Conservation (phyloP, 345 rosid genomes). For the Citrus glauca region DNA sequence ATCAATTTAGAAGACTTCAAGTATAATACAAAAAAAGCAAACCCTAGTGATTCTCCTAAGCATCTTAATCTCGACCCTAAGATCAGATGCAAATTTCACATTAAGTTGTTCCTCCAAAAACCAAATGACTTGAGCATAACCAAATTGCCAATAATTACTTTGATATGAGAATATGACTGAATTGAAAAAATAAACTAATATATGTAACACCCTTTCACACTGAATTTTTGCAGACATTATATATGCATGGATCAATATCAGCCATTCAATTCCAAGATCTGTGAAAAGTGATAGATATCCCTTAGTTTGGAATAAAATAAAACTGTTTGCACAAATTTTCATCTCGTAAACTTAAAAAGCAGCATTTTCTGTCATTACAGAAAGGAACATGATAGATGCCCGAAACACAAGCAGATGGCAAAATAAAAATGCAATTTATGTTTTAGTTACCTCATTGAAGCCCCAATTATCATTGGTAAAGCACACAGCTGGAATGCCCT, state of each 20-base stretch:
- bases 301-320: neutral
- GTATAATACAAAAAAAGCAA: neutral
- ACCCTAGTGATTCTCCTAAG: neutral
- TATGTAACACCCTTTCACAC: neutral
- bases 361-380: neutral
- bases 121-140: neutral
- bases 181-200: neutral
- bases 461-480: constrained; percentile 82
- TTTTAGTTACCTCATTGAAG: constrained; percentile 63
- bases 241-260: too few species aligned
- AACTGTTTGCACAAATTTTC: neutral
- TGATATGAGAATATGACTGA: neutral
- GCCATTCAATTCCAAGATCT: neutral
- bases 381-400: neutral
- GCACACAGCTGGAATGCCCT: constrained; percentile 90
- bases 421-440: neutral
- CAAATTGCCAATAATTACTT: neutral
- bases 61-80: neutral
- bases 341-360: neutral
- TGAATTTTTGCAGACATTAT: neutral
- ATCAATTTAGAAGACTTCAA: constrained; percentile 6
- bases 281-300: neutral
- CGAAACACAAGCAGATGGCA: neutral
- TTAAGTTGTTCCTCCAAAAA: neutral
- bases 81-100: neutral